Conservation (phyloP, 106 monocot species). For the Phalaenopsis equestris region DNA sequence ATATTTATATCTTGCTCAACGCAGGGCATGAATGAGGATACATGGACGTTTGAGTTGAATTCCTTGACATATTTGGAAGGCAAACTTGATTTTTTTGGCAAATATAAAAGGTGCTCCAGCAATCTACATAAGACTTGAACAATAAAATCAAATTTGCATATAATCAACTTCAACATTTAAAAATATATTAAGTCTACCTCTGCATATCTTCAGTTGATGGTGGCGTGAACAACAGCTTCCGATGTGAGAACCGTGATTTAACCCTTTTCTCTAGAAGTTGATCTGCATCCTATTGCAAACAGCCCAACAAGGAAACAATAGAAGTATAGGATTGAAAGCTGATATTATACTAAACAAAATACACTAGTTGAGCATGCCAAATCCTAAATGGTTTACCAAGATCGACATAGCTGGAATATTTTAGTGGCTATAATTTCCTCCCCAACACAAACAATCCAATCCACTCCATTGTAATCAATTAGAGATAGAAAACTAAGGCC, state of each 20-base stretch:
- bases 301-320: background rate
- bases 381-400: too few species aligned
- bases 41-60: constrained; percentile 65
- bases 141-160: background rate
- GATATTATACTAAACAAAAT: background rate
- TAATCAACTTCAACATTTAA: constrained; percentile 1
- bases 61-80: constrained; percentile 47
- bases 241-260: constrained; percentile 87
- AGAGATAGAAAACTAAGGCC: too few species aligned
- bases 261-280: constrained; percentile 94
- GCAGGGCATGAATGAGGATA: constrained; percentile 31
- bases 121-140: constrained; percentile 39
- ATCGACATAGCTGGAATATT: too few species aligned
- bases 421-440: too few species aligned
- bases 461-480: too few species aligned
- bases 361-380: too few species aligned
- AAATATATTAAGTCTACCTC: constrained; percentile 24
- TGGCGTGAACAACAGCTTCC: constrained; percentile 72
- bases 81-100: constrained; percentile 50
- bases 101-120: constrained; percentile 55
- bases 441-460: too few species aligned
- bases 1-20: background rate
- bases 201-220: constrained; percentile 43
- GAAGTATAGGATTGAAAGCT: background rate
- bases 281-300: constrained; percentile 71